phyloP scores from a whole-genome alignment of 176 grass and related monocot genomes.

The Guadua angustifolia region DNA sequence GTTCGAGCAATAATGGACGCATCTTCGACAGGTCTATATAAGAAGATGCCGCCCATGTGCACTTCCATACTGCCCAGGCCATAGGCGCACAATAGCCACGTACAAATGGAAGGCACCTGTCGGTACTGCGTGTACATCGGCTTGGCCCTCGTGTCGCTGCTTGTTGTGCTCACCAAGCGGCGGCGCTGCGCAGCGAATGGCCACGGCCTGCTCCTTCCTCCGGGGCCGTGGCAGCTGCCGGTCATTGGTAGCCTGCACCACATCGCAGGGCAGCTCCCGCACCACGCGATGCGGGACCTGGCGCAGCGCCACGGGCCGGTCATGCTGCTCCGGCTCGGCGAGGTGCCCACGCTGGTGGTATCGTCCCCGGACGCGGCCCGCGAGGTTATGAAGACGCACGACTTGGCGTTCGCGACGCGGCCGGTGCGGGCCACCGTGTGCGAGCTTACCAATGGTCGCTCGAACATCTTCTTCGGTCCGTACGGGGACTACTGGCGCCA shows the following conservation, averaged over 20 bases:
- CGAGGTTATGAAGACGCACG: slow-evolving; percentile 66
- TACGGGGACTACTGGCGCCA: slow-evolving; percentile 75
- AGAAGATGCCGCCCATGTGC: too few relatives aligned
- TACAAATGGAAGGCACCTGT: background rate
- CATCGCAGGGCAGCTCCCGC: slow-evolving; percentile 44
- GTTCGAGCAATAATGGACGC: too few relatives aligned
- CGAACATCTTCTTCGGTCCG: slow-evolving; percentile 62
- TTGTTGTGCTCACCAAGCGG: background rate
- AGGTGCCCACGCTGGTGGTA: slow-evolving; percentile 55
- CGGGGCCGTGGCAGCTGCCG: slow-evolving; percentile 38
- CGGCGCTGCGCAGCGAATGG: background rate
- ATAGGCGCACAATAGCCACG: too few relatives aligned
- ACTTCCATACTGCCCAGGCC: too few relatives aligned
- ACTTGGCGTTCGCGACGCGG: slow-evolving; percentile 52
- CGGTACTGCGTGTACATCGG: background rate
- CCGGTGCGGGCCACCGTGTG: slow-evolving; percentile 52
- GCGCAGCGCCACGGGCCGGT: slow-evolving; percentile 46
- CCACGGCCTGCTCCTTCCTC: slow-evolving; percentile 37
- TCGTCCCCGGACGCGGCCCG: slow-evolving; percentile 57
- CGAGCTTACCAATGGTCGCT: slow-evolving; percentile 37
- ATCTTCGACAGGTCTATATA: too few relatives aligned
- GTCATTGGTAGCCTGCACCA: slow-evolving; percentile 54
- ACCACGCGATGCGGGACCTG: slow-evolving; percentile 51
- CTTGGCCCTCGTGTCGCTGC: slow-evolving; percentile 6
- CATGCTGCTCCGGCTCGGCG: slow-evolving; percentile 66